Base-by-base conservation (phyloP, 2,329 filamentous ascomycete species). In the Chrysoporthe deuterocubensis region DNA sequence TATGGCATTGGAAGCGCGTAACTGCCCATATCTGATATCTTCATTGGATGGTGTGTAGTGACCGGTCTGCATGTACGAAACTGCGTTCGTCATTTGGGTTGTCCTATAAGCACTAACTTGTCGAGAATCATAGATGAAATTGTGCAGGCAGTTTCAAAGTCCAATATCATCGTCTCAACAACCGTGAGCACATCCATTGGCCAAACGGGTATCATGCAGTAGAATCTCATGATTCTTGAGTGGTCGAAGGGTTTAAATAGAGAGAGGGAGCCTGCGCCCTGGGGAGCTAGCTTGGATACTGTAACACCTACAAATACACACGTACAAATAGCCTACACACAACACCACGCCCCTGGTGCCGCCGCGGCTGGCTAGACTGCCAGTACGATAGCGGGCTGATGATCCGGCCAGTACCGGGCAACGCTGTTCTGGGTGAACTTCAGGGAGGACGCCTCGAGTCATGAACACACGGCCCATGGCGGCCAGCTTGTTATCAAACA, bases 371-470 rank as follows among this genome's bases (percentile, higher is more conserved):
- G 72, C 9, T 69, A 43, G 44, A 69, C 70, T 65, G 62, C 18
- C 13, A 16, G 1, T 65, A 65, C 26, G 26, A 65, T 37, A 40
- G 48, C 2, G 81, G 83, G 0, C 79, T 83, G 37, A 79, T 80
- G 13, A 87, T 87, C 75, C 82, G 80, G 73, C 79, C 81, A 0
- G 70, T 82, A 1, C 78, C 82, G 0, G 85, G 85, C 0, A 87
- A 87, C 69, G 9, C 82, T 87, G 32, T 87, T 84, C 70, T 87
- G 85, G 85, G 84, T 86, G 74, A 87, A 87, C 72, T 87, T 87
- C 72, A 78, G 78, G 9, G 76, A 82, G 0, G 83, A 86, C 68
- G 84, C 84, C 2, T 79, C 78, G 4, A 80, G 81, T 0, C 78
- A 79, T 64, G 84, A 84, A 0, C 83, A 85, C 75, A 84, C 83